Evolutionary conservation across 208 protist species (phyloP).

Genomic region (Crithidia expoeki): DNA sequence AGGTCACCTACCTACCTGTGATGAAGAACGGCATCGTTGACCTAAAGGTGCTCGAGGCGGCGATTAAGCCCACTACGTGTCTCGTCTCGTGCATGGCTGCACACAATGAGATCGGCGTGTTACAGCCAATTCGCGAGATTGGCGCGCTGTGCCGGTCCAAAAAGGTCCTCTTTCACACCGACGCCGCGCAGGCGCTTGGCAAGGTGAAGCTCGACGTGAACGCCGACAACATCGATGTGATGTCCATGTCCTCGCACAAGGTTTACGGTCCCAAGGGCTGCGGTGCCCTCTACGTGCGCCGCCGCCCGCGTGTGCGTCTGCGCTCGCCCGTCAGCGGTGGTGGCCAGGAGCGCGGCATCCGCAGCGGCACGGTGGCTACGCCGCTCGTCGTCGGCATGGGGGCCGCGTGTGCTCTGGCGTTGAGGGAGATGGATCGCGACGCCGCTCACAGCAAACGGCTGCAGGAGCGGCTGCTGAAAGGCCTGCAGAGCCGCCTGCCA

Average conservation of each 20-base stretch:
- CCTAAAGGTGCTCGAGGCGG: slow-evolving; percentile 89
- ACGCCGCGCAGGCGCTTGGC: slow-evolving; percentile 97
- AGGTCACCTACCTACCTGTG: slow-evolving; percentile 98
- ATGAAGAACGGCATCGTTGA: slow-evolving; percentile 97
- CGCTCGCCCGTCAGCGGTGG: slow-evolving; percentile 98
- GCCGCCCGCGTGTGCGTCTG: slow-evolving; percentile 96
- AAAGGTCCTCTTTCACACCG: slow-evolving; percentile 98
- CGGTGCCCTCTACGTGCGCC: slow-evolving; percentile 89
- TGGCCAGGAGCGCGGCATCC: slow-evolving; percentile 98
- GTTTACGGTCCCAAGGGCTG: slow-evolving; percentile 98
- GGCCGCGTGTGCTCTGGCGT: slow-evolving; percentile 90
- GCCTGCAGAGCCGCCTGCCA: slow-evolving; percentile 79
- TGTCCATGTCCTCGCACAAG: slow-evolving; percentile 99
- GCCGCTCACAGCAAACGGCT: slow-evolving; percentile 79
- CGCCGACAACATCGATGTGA: slow-evolving; percentile 96
- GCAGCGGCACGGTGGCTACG: slow-evolving; percentile 95
- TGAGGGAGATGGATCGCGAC: slow-evolving; percentile 96
- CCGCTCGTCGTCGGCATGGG: slow-evolving; percentile 95
- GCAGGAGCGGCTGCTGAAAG: slow-evolving; percentile 81
- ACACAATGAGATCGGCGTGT: slow-evolving; percentile 99
- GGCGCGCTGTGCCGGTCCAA: slow-evolving; percentile 94
- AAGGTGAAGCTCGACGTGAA: slow-evolving; percentile 99
- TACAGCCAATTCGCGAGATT: slow-evolving; percentile 97
- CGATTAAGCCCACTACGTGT: slow-evolving; percentile 94
- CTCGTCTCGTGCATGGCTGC: slow-evolving; percentile 98